Conservation (phyloP, 208 protist genomes). For the Vickermania ingenoplastis region DNA sequence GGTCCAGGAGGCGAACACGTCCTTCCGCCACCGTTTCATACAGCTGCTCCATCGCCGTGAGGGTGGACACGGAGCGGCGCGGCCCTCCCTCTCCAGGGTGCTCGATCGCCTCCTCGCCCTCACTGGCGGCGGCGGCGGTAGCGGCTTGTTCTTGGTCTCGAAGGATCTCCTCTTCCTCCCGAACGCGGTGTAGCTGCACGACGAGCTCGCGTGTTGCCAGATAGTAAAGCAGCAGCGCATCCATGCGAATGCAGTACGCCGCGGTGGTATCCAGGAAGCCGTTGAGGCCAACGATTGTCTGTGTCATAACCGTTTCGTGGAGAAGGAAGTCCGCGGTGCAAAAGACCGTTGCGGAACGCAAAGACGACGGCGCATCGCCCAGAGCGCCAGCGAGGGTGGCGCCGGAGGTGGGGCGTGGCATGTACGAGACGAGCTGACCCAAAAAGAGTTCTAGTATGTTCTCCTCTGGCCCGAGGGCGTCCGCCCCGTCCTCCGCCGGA, state of each 20-base stretch:
- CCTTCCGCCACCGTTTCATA: slow-evolving; percentile 82
- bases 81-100: slow-evolving; percentile 2
- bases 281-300: slow-evolving; percentile 71
- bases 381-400: not conserved
- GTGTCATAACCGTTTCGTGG: slow-evolving; percentile 83
- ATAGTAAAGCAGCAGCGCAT: slow-evolving; percentile 80
- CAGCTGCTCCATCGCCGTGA: slow-evolving; percentile 40
- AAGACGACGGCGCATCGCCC: not conserved
- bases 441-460: slow-evolving; percentile 88
- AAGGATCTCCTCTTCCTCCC: slow-evolving; percentile 49
- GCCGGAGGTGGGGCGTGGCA: slow-evolving; percentile 3
- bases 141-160: slow-evolving; percentile 7
- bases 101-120: not conserved
- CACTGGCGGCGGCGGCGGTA: not conserved
- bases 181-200: slow-evolving; percentile 82
- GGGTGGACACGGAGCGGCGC: slow-evolving; percentile 11
- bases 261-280: slow-evolving; percentile 85
- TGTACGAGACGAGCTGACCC: slow-evolving; percentile 65
- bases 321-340: slow-evolving; percentile 83
- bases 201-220: slow-evolving; percentile 69
- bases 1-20: slow-evolving; percentile 37
- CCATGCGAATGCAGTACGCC: slow-evolving; percentile 80
- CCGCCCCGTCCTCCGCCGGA: slow-evolving; percentile 28
- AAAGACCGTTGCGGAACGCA: slow-evolving; percentile 43
- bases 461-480: slow-evolving; percentile 27